phyloP scores from a whole-genome alignment of 768 basidiomycete species.

The Amanita pseudoporphyria region DNA sequence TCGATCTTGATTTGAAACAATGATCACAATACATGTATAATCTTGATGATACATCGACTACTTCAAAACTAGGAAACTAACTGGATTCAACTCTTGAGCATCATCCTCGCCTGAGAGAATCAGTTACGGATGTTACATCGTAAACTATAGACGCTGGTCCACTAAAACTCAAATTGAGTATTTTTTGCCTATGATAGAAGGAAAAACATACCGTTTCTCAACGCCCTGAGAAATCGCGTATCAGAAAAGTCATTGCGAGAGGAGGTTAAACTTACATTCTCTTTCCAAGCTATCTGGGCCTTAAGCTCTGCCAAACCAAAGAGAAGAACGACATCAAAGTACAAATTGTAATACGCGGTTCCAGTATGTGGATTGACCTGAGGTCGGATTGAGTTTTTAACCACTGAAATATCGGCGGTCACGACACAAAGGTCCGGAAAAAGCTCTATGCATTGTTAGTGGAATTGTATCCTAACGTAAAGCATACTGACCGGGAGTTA shows the following conservation, averaged over 20 bases:
- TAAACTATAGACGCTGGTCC: conserved; percentile 5
- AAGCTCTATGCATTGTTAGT: not conserved
- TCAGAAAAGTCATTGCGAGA: not conserved
- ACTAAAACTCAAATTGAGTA: not conserved
- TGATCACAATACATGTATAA: no score
- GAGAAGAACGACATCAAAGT: no score
- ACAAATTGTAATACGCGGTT: conserved; percentile 14
- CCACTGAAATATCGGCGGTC: conserved; percentile 14
- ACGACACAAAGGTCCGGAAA: no score
- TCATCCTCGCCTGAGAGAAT: no score
- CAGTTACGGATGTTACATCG: not conserved
- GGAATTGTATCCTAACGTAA: not conserved
- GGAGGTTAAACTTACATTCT: conserved; percentile 19
- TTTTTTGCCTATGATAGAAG: not conserved
- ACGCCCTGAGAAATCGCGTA: conserved; percentile 9
- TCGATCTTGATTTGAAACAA: no score
- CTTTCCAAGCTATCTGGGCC: no score
- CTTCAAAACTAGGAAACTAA: no score
- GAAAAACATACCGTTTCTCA: conserved; percentile 12
- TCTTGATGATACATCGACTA: no score
- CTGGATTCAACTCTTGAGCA: no score
- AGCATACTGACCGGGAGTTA: conserved; percentile 11
- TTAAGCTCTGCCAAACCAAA: no score
- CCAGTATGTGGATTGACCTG: not conserved
- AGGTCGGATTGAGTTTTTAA: conserved; percentile 6